Evolutionary conservation across 2,329 filamentous ascomycete species (phyloP).

Genomic region (Penicillium crustosum): DNA sequence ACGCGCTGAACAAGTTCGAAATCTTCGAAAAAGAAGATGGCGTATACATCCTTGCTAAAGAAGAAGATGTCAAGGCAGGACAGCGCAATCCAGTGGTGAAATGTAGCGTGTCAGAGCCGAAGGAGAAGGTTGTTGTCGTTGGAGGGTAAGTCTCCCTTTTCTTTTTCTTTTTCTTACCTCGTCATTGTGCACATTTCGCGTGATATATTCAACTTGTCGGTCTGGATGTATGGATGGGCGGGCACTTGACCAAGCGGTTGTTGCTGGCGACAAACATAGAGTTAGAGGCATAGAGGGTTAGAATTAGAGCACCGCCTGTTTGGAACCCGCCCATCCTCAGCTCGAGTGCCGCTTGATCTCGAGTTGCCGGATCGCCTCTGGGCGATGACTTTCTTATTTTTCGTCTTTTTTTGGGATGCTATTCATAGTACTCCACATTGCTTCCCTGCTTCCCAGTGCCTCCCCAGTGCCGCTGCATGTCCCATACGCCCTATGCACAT

Average conservation of each 20-base stretch:
- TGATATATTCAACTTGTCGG: background rate
- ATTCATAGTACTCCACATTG: background rate
- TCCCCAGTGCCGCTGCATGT: background rate
- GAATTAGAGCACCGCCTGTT: background rate
- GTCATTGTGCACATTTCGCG: background rate
- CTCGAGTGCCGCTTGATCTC: background rate
- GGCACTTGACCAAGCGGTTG: background rate
- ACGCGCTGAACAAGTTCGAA: constrained; percentile 80
- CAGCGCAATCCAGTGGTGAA: constrained; percentile 72
- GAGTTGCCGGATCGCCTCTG: background rate
- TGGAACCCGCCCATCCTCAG: background rate
- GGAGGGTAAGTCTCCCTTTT: constrained; percentile 57
- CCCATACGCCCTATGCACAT: background rate
- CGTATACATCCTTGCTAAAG: constrained; percentile 80
- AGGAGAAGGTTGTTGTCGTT: constrained; percentile 71
- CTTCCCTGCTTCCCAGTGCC: background rate
- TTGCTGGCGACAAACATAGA: background rate
- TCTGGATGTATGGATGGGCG: background rate
- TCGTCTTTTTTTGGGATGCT: background rate
- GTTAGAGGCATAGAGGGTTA: no score
- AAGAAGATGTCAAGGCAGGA: constrained; percentile 73
- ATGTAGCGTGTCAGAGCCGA: constrained; percentile 58
- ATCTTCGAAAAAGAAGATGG: constrained; percentile 76
- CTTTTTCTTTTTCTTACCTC: background rate
- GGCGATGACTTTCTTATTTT: background rate